Evolutionary conservation across 1,284 basidiomycete species (phyloP).

Genomic region (Veloporphyrellus conicus): DNA sequence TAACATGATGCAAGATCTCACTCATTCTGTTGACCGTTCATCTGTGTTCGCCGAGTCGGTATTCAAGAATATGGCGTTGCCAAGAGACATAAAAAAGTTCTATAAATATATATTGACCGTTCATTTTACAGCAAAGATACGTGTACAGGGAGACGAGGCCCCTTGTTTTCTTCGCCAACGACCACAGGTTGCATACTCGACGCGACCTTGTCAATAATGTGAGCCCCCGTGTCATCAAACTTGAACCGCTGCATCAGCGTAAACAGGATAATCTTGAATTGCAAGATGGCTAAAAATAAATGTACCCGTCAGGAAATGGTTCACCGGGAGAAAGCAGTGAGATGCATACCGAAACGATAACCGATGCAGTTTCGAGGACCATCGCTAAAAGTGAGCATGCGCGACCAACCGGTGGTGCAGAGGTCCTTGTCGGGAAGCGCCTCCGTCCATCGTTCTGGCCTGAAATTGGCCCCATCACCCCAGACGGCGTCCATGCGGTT

Average conservation of each 20-base stretch:
- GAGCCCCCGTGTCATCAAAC: conserved; percentile 1
- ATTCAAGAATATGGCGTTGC: too few relatives aligned
- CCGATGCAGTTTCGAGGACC: conserved; percentile 11
- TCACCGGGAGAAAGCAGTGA: background rate
- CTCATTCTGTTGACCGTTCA: too few relatives aligned
- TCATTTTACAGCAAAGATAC: background rate
- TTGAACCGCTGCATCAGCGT: conserved; percentile 4
- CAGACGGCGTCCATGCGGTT: conserved; percentile 8
- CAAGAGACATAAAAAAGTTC: too few relatives aligned
- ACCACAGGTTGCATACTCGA: conserved; percentile 13
- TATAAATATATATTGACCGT: background rate
- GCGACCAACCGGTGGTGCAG: conserved; percentile 10
- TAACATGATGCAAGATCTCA: too few relatives aligned
- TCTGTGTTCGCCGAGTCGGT: too few relatives aligned
- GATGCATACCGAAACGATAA: conserved; percentile 2
- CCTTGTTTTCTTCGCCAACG: conserved; percentile 7
- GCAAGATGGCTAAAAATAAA: conserved; percentile 4
- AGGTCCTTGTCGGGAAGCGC: conserved; percentile 6
- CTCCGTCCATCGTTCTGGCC: conserved; percentile 8
- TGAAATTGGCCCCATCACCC: conserved; percentile 2
- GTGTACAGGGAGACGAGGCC: conserved; percentile 8
- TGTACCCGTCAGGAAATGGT: background rate
- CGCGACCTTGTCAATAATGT: conserved; percentile 1
- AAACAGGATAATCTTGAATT: conserved; percentile 11
- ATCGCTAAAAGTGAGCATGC: conserved; percentile 10